Evolutionary conservation across 2,329 filamentous ascomycete species (phyloP).

Genomic region (Fusarium napiforme): DNA sequence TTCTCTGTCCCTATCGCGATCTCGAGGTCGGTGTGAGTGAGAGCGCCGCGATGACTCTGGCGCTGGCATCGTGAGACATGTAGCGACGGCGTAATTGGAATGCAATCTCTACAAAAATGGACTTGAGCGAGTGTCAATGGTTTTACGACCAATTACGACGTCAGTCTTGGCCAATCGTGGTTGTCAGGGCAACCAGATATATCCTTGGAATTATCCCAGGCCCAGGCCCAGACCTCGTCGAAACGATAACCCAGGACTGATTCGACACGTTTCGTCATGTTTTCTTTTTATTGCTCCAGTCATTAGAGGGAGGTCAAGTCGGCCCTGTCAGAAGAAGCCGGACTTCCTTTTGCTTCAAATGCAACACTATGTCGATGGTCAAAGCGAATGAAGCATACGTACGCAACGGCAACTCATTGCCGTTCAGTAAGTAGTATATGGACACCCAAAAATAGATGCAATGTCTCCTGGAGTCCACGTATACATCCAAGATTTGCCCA

Average conservation of each 20-base stretch:
- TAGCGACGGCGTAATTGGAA: constrained; percentile 38
- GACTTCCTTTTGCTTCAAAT: background rate
- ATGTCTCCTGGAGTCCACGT: background rate
- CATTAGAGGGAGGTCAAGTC: background rate
- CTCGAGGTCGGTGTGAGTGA: constrained; percentile 38
- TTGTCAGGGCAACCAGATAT: background rate
- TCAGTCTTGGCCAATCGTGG: constrained; percentile 8
- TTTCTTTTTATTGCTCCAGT: background rate
- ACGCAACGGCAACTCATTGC: background rate
- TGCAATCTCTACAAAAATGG: constrained; percentile 32
- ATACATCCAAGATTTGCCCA: background rate
- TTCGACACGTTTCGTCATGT: background rate
- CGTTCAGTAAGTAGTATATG: background rate
- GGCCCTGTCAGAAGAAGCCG: too few species aligned
- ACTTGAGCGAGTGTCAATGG: constrained; percentile 18
- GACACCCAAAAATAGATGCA: background rate
- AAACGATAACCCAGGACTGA: background rate
- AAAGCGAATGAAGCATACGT: background rate
- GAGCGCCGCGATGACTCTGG: constrained; percentile 49
- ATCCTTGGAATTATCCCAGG: constrained; percentile 3
- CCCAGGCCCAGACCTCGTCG: background rate
- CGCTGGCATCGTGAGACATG: constrained; percentile 49
- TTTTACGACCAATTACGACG: constrained; percentile 10
- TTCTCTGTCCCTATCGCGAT: constrained; percentile 42
- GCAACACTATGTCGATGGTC: background rate